Evolutionary conservation across 106 monocot species (phyloP), one percentile per base, ranked within the genome.

Genomic region (Dendrobium catenatum): DNA sequence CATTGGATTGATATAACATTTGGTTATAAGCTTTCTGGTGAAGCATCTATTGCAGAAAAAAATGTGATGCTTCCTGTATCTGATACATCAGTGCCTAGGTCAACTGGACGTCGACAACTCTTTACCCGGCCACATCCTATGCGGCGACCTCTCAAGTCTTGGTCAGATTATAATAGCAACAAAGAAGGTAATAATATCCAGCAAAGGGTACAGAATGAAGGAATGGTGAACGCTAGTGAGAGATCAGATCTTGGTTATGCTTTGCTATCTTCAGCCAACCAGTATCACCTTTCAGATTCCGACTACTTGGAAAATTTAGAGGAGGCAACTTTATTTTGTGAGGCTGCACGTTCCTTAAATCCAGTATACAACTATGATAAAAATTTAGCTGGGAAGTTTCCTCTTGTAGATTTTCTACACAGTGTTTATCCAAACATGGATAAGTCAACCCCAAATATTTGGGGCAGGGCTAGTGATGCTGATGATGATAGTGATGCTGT

Each of bases 1-100:
- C 92, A 99, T 68, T 99, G 99, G 99, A 99, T 99, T 78, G 99
- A 99, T 77, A 93, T 99, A 76, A 99, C 91, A 9, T 99, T 99
- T 91, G 99, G 99, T 75, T 91, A 91, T 81, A 99, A 95, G 72
- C 88, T 99, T 73, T 93, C 89, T 61, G 99, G 98, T 42, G 80
- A 90, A 79, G 84, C 91, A 68, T 88, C 99, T 83, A 73, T 95
- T 84, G 55, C 70, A 51, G 99, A 95, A 26, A 99, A 95, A 80
- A 99, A 99, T 86, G 99, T 99, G 26, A 93, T 95, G 92, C 76
- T 99, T 83, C 91, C 93, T 20, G 42, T 82, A 77, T 82, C 87
- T 86, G 93, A 95, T 85, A 84, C 86, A 61, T 87, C 85, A 80
- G 74, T 51, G 54, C 95, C 91, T n/a, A 99, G 85, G 68, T 88